Conservation (phyloP, 2,329 filamentous ascomycete species). For the Penicillium sp. region DNA sequence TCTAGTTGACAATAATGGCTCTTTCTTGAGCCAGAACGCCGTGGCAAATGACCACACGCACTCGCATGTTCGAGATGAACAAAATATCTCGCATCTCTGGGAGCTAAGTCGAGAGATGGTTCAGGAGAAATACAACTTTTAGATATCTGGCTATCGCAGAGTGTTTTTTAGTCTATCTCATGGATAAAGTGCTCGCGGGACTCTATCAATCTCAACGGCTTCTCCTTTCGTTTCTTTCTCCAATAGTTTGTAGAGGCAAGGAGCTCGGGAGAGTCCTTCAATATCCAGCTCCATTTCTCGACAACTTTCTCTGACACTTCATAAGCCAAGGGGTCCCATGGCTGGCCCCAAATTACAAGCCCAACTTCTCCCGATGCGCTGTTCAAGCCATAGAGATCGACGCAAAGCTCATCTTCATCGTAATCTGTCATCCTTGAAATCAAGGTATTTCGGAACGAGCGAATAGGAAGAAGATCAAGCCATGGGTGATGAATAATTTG, state of each 20-base stretch:
- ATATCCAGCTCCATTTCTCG: slow-evolving; percentile 29
- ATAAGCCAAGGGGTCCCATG: slow-evolving; percentile 34
- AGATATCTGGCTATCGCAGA: not conserved
- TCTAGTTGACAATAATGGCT: slow-evolving; percentile 7
- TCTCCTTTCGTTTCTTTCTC: slow-evolving; percentile 27
- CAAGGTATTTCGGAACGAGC: slow-evolving; percentile 28
- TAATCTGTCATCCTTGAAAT: slow-evolving; percentile 16
- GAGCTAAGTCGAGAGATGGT: slow-evolving; percentile 34
- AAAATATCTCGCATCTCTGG: slow-evolving; percentile 34
- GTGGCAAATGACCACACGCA: slow-evolving; percentile 29
- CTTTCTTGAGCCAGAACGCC: slow-evolving; percentile 22
- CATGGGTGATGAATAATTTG: slow-evolving; percentile 32
- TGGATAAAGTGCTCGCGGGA: not conserved
- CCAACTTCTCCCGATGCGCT: slow-evolving; percentile 14
- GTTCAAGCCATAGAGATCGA: slow-evolving; percentile 21
- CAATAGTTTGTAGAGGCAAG: slow-evolving; percentile 31
- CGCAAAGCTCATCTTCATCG: slow-evolving; percentile 30
- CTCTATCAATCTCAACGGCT: slow-evolving; percentile 3
- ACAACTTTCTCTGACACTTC: slow-evolving; percentile 32
- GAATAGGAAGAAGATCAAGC: slow-evolving; percentile 33
- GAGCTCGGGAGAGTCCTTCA: slow-evolving; percentile 29
- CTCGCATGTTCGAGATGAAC: slow-evolving; percentile 22
- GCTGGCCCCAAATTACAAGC: slow-evolving; percentile 33
- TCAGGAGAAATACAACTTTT: slow-evolving; percentile 27
- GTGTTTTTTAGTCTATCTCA: slow-evolving; percentile 2